Percentiles rank a stretch among this genome's conserved stretches.
Evolutionary conservation across 106 monocot genomes (phyloP).

Genomic region (Xerophyta viscosa): DNA sequence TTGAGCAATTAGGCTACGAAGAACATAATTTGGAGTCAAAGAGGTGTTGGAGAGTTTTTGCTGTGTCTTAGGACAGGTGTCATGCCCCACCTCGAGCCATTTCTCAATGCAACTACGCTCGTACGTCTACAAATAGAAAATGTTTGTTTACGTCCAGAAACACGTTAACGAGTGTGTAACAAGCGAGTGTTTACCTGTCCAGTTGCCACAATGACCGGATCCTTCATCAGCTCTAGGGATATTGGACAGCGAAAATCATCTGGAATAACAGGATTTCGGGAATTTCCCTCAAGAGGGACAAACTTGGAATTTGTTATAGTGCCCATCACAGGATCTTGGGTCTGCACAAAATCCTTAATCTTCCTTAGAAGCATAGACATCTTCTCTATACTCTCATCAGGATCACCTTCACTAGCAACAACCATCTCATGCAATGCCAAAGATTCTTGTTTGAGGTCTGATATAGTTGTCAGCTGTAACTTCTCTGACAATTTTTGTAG

Average conservation of each 20-base stretch:
- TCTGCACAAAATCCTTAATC: conserved; percentile 92
- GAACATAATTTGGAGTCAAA: conserved; percentile 54
- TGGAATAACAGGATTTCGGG: conserved; percentile 47
- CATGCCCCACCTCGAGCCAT: conserved; percentile 53
- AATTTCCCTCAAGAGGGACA: conserved; percentile 21
- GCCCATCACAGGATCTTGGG: conserved; percentile 77
- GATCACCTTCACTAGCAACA: conserved; percentile 52
- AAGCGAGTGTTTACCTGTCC: conserved; percentile 47
- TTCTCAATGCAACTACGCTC: conserved; percentile 58
- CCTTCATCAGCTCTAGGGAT: conserved; percentile 83
- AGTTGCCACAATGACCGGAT: conserved; percentile 90
- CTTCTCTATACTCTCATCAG: conserved; percentile 77
- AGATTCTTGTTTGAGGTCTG: conserved; percentile 91
- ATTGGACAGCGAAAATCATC: conserved; percentile 94
- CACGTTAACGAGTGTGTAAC: too few species aligned
- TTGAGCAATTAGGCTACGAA: conserved; percentile 58
- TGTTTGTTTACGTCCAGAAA: not conserved
- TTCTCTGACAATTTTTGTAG: conserved; percentile 63
- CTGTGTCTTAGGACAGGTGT: conserved; percentile 48
- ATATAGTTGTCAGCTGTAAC: conserved; percentile 72
- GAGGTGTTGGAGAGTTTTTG: conserved; percentile 40
- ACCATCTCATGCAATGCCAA: conserved; percentile 87
- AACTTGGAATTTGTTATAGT: conserved; percentile 19
- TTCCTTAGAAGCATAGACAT: conserved; percentile 89
- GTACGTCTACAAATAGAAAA: conserved; percentile 44